Conservation (phyloP, 2,329 filamentous ascomycete genomes). For the Fusarium coicis region DNA sequence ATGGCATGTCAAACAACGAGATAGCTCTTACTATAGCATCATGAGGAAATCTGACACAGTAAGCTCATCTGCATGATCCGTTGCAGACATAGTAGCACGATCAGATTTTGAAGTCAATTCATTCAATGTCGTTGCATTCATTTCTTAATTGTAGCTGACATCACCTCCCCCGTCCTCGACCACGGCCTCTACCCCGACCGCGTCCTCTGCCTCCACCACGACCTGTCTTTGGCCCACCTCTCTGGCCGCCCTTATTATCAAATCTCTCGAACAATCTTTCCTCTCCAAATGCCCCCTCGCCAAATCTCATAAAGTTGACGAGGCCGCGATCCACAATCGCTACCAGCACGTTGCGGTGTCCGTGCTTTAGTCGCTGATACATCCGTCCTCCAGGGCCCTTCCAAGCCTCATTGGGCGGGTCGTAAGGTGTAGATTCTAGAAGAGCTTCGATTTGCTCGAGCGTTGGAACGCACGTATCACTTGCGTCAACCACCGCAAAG, state of each 20-base stretch:
- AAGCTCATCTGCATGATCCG: slow-evolving; percentile 6
- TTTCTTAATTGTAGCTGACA: slow-evolving; percentile 28
- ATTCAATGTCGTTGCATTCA: slow-evolving; percentile 21
- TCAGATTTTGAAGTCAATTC: slow-evolving; percentile 6
- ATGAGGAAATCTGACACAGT: slow-evolving; percentile 5
- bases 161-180: slow-evolving; percentile 38
- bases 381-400: slow-evolving; percentile 62
- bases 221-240: slow-evolving; percentile 55
- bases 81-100: neutral
- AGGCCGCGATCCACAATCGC: slow-evolving; percentile 92
- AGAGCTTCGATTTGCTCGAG: slow-evolving; percentile 77
- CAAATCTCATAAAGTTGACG: slow-evolving; percentile 85
- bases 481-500: slow-evolving; percentile 83
- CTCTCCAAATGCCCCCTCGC: slow-evolving; percentile 81
- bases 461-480: slow-evolving; percentile 76
- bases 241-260: slow-evolving; percentile 53
- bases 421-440: slow-evolving; percentile 77
- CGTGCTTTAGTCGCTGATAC: slow-evolving; percentile 85
- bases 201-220: slow-evolving; percentile 52
- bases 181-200: slow-evolving; percentile 42
- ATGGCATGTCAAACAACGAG: slow-evolving; percentile 3
- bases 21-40: neutral
- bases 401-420: slow-evolving; percentile 61
- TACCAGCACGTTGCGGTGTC: slow-evolving; percentile 83
- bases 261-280: slow-evolving; percentile 76